Evolutionary conservation across 768 basidiomycete genomes (phyloP), one percentile per base, ranked within the genome.

Genomic region (Brasilioporus rufonigricans): DNA sequence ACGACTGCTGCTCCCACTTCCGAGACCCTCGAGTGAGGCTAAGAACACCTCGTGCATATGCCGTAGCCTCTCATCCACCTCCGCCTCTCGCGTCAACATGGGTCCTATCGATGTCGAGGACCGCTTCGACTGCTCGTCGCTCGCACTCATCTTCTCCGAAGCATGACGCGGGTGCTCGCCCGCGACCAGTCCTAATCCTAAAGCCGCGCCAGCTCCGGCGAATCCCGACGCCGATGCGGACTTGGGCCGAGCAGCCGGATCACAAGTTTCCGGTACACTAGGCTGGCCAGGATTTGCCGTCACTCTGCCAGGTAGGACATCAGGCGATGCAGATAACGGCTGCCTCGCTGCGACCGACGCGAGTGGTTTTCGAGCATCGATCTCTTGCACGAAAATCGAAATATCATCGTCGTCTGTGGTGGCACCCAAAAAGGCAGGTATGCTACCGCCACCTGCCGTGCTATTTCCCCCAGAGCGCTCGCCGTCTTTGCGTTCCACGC

Each of bases 331-430:
- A 11, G 58, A 44, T 18, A 43, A 27, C 8, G 63, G 55, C 32
- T 53, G 60, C 32, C 65, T 56, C 24, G 62, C 60, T n/a, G 45
- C n/a, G n/a, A n/a, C 60, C 7, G 53, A 64, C 33, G 62, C 61
- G 9, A 91, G 73, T 4, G 89, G 88, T 62, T 83, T 85, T 24
- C 86, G 77, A 24, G 80, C 73, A 61, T 89, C 89, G 47, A 89
- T 89, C 44, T 90, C 86, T 63, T 86, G 84, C 39, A 91, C 85
- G 61, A 91, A 91, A 13, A 79, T 74, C 5, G 88, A 89, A 27
- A 91, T 83, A 48, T 90, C 89, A 59, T 89, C 88, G 60, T 91
- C 86, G 57, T 91, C 86, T 7, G 81, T 80, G 43, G 74, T 72
- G 1, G 73, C 70, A 48, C 76, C 76, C 52, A 83, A 66, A 63